Percentiles rank a stretch among this genome's conserved stretches.
Evolutionary conservation across 345 rosid species (phyloP).

Genomic region (Brassica rapa): DNA sequence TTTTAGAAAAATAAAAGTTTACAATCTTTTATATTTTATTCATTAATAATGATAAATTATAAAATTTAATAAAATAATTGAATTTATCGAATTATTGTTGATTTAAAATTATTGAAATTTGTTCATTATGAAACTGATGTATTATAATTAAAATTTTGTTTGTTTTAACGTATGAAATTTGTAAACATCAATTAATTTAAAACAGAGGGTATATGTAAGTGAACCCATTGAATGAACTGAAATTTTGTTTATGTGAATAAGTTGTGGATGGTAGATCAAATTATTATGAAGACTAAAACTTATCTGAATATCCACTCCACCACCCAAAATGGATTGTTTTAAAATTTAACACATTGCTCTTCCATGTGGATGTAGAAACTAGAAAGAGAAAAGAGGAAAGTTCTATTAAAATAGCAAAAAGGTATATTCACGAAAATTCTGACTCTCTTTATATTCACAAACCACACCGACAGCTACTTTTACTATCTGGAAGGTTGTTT

Average conservation of each 20-base stretch:
- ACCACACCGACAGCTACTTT: constrained; percentile 30
- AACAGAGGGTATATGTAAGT: neutral
- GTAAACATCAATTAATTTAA: neutral
- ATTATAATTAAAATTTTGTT: too few relatives aligned
- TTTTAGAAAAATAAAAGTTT: neutral
- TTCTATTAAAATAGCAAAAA: constrained; percentile 11
- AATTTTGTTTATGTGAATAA: neutral
- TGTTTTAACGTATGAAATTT: neutral
- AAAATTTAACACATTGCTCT: constrained; percentile 5
- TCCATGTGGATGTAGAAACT: constrained; percentile 21
- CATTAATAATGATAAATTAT: neutral
- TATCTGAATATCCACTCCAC: constrained; percentile 1
- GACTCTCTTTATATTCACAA: neutral
- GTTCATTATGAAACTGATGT: too few relatives aligned
- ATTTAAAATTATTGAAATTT: too few relatives aligned
- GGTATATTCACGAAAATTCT: constrained; percentile 9
- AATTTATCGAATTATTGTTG: too few relatives aligned
- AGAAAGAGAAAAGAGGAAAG: neutral
- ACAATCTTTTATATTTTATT: neutral
- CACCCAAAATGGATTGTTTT: constrained; percentile 15
- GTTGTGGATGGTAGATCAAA: constrained; percentile 24
- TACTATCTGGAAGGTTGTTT: constrained; percentile 27
- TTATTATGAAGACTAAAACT: constrained; percentile 22
- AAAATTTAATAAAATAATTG: too few relatives aligned
- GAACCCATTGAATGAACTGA: constrained; percentile 16